A percentile compares a stretch with the other conserved stretches of the same genome.
These are phyloP conservation scores for Backusella liffmaniae DNA, from an alignment of 192 early-diverging fungal species.

Conservation along the genomic window DNA sequence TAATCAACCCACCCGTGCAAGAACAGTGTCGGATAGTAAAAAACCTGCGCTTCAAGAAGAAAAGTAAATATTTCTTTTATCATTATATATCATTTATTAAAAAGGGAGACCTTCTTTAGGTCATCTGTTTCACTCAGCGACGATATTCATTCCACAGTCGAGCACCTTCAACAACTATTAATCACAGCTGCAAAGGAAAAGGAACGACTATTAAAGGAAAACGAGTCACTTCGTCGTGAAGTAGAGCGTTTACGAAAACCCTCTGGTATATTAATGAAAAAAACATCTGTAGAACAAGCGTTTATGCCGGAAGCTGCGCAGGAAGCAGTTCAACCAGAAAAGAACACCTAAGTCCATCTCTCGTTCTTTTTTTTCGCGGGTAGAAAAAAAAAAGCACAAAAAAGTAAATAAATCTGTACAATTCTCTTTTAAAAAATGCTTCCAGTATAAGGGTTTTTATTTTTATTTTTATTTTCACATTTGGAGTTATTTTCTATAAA, in stretches of 20 bases:
- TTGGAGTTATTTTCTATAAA: background rate
- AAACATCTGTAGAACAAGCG: background rate
- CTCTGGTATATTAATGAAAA: conserved; percentile 4
- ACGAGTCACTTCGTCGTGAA: conserved; percentile 21
- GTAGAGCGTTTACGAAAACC: conserved; percentile 22
- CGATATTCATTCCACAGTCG: conserved; percentile 5
- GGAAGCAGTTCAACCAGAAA: conserved; percentile 4
- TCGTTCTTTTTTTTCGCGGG: background rate
- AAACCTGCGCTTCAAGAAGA: background rate
- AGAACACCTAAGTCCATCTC: background rate
- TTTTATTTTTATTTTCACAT: background rate
- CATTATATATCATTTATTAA: background rate
- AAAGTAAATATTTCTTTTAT: too few relatives aligned
- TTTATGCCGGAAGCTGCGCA: background rate
- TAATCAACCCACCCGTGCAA: background rate
- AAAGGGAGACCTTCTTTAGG: background rate
- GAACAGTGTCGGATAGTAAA: conserved; percentile 11
- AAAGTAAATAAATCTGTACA: conserved; percentile 7
- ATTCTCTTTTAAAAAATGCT: background rate
- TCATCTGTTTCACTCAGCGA: background rate
- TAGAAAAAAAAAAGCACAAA: background rate
- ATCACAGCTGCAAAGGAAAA: conserved; percentile 14
- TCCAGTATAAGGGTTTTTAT: background rate
- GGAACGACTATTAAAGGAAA: conserved; percentile 12
- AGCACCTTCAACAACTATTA: conserved; percentile 20